These are phyloP conservation scores for Vanrija pseudolonga DNA, from an alignment of 1,284 basidiomycete genomes.

Conservation along the genomic window DNA sequence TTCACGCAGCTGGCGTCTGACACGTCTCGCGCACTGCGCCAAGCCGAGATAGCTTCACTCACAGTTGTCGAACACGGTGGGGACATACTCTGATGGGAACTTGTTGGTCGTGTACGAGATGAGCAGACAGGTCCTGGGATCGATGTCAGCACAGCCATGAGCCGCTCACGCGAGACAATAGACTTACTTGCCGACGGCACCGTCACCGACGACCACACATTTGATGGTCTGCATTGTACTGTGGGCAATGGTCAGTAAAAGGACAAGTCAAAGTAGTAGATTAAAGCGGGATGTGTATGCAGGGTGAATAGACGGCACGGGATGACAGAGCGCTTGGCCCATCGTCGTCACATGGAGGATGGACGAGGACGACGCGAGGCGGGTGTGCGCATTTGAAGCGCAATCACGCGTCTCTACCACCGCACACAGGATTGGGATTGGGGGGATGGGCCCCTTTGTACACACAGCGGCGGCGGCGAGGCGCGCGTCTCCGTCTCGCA, in stretches of 20 bases:
- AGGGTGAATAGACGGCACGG: no score
- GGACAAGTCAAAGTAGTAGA: not conserved
- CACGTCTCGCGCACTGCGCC: not conserved
- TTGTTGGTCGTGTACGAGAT: slow-evolving; percentile 99
- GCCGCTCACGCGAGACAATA: not conserved
- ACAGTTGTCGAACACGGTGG: slow-evolving; percentile 67
- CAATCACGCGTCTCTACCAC: no score
- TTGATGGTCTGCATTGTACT: slow-evolving; percentile 87
- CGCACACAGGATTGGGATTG: no score
- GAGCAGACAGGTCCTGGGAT: slow-evolving; percentile 83
- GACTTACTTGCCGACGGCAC: slow-evolving; percentile 90
- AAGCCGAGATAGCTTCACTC: slow-evolving; percentile 36
- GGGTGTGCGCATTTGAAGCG: no score
- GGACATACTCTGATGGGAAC: slow-evolving; percentile 97
- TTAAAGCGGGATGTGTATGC: not conserved
- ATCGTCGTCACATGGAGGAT: no score
- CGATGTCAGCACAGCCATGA: not conserved
- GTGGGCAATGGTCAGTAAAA: not conserved
- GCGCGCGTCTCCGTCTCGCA: no score
- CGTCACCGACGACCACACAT: slow-evolving; percentile 98
- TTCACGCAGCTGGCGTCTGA: not conserved
- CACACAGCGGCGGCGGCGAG: no score
- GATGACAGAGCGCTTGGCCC: no score
- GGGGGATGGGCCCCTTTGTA: no score
- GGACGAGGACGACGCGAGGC: no score